Conservation (phyloP, 2,329 filamentous ascomycete species). For the Ceratocystis ficicola region DNA sequence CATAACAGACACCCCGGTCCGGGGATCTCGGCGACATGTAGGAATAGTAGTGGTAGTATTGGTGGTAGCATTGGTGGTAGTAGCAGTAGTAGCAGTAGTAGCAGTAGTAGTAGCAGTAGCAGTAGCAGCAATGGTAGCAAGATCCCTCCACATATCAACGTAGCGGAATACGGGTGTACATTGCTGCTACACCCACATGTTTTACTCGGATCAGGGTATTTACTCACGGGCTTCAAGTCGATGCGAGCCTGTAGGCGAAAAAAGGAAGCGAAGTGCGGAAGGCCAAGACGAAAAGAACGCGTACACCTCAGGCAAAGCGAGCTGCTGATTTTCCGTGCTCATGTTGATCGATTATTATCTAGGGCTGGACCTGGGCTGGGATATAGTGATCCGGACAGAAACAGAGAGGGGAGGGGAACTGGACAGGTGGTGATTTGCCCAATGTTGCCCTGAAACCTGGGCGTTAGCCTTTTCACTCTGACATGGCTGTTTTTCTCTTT, state of each 20-base stretch:
- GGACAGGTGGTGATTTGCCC: neutral
- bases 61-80: no score
- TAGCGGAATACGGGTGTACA: neutral
- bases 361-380: neutral
- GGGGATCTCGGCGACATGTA: no score
- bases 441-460: neutral
- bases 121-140: neutral
- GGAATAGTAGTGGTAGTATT: no score
- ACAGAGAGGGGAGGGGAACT: neutral
- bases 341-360: neutral
- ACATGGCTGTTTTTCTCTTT: neutral
- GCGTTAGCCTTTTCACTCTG: neutral
- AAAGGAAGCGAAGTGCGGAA: neutral
- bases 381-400: neutral
- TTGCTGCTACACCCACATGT: neutral
- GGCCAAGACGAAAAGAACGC: neutral
- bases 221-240: neutral
- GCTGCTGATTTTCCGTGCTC: neutral
- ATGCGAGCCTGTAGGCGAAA: neutral
- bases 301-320: neutral
- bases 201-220: slow-evolving; percentile 1
- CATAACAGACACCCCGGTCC: no score
- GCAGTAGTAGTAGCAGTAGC: no score
- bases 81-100: no score
- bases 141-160: neutral